Base-by-base conservation (phyloP, 257 asterid genomes). In the Primulina tabacum region DNA sequence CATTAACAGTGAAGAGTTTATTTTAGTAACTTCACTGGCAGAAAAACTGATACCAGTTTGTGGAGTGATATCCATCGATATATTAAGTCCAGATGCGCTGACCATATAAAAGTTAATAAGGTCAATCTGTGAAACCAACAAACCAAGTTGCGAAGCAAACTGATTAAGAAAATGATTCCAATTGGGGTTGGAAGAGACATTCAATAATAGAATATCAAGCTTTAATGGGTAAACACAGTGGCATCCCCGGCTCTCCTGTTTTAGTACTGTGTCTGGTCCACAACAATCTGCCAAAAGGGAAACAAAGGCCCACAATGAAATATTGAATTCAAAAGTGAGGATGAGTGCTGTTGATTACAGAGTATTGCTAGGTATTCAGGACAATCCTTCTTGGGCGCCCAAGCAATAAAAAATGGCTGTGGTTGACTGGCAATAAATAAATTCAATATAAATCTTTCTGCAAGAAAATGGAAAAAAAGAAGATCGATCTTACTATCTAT, bases 11-110 rank as follows among this genome's bases (percentile, higher is more conserved):
- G 93, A 89, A 56, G 92, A 75, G 75, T 83, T 87, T 79, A 92
- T 87, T 66, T 76, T 73, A 70, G 85, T 77, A 76, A 90, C 94
- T 74, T 90, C 93, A 28, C 47, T 78, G 73, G 86, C 82, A 53
- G 97, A 81, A 80, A 92, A 90, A 70, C 88, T 81, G 72, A 90
- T 57, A 58, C 90, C 97, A 68, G 74, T 82, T 65, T 81, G 84
- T 35, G 98, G 98, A 72, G 89, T 87, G 64, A 92, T 76, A 77
- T 90, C 96, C 98, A 92, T 92, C 8, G 98, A 92, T 80, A 92
- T 90, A 85, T 92, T 90, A 73, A 92, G 96, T 65, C 87, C 86
- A 47, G 93, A 84, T 77, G 85, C 69, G 71, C 87, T 80, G 75
- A 92, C 87, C 73, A 90, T 65, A 73, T 90, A 92, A 80, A 92